phyloP scores from a whole-genome alignment of 192 early-diverging fungal genomes.

The Coemansia aciculifera region DNA sequence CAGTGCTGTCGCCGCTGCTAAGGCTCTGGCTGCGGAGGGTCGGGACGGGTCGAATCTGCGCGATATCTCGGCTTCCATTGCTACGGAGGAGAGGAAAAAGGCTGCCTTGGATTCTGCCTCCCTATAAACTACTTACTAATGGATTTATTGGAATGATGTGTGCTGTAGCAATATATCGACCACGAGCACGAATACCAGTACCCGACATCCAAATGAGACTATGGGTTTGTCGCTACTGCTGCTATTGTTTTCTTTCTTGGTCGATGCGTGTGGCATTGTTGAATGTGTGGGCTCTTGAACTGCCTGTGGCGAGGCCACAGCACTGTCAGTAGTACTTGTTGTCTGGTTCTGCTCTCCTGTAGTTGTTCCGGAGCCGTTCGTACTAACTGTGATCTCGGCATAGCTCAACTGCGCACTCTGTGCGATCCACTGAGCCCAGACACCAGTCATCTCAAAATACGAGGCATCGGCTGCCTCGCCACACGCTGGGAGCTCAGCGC shows the following conservation, averaged over 20 bases:
- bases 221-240: not conserved
- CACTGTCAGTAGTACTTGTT: not conserved
- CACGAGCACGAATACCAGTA: not conserved
- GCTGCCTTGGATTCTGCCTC: not conserved
- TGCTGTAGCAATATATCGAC: not conserved
- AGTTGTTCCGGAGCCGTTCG: not conserved
- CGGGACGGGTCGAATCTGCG: constrained; percentile 17
- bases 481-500: not conserved
- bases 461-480: not conserved
- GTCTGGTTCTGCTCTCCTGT: not conserved
- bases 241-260: not conserved
- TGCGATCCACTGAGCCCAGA: constrained; percentile 29
- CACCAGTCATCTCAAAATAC: constrained; percentile 21
- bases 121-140: not conserved
- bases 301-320: not conserved
- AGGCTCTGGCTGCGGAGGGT: not conserved
- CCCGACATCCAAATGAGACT: not conserved
- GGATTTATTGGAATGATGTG: not conserved
- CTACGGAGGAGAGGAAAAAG: constrained; percentile 40
- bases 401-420: constrained; percentile 9
- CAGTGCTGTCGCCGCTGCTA: constrained; percentile 27
- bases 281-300: not conserved
- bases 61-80: constrained; percentile 39
- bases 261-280: not conserved
- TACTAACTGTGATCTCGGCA: constrained; percentile 3